phyloP scores from a whole-genome alignment of 2,329 filamentous ascomycete genomes.

The Pseudopyrenochaeta lycopersici region DNA sequence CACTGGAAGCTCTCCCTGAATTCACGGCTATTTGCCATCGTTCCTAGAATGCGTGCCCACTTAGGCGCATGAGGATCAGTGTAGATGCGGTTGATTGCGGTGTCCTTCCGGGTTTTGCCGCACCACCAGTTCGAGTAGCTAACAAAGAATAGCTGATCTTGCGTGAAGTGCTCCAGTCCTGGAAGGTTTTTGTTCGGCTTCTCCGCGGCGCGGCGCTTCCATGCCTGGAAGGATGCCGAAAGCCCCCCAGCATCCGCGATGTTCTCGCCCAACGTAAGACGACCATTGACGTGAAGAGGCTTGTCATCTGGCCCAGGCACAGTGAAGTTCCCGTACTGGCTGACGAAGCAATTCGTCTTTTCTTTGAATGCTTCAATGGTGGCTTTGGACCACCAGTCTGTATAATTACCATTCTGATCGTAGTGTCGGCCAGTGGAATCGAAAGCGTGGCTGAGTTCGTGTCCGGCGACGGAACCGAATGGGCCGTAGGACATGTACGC shows the following conservation, averaged over 20 bases:
- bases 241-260: constrained; percentile 76
- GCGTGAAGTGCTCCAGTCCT: constrained; percentile 68
- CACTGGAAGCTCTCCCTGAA: constrained; percentile 75
- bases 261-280: constrained; percentile 72
- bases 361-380: constrained; percentile 68
- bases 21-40: constrained; percentile 72
- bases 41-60: constrained; percentile 66
- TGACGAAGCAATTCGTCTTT: constrained; percentile 70
- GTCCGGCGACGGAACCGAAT: constrained; percentile 72
- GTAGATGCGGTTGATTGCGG: constrained; percentile 66
- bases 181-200: constrained; percentile 59
- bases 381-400: constrained; percentile 71
- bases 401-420: constrained; percentile 71
- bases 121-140: constrained; percentile 73
- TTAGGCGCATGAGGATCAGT: constrained; percentile 73
- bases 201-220: constrained; percentile 66
- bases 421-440: constrained; percentile 72
- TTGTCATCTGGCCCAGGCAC: constrained; percentile 65
- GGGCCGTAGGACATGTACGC: constrained; percentile 74
- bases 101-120: constrained; percentile 67
- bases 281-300: constrained; percentile 69
- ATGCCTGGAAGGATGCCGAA: constrained; percentile 69
- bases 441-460: constrained; percentile 76
- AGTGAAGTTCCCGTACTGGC: constrained; percentile 72
- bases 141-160: constrained; percentile 76